Conservation (phyloP, 164 flowering plant genomes). For the Platanus orientalis region DNA sequence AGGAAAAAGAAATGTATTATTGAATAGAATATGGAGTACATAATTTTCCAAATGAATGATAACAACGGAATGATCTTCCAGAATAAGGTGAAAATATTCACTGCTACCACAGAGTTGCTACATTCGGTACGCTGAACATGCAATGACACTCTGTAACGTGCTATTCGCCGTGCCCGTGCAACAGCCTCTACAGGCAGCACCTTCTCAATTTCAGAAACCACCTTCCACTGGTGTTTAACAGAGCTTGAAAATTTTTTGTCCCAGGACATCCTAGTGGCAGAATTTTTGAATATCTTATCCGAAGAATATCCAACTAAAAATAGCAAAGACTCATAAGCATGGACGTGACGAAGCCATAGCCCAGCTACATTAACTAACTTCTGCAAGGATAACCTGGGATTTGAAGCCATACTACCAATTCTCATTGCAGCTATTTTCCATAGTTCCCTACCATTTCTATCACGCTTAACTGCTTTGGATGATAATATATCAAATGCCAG, state of each 20-base stretch:
- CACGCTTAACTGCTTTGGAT: conserved; percentile 27
- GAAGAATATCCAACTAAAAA: conserved; percentile 44
- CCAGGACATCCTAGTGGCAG: conserved; percentile 27
- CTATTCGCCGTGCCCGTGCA: conserved; percentile 63
- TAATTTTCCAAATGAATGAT: conserved; percentile 25
- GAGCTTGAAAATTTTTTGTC: conserved; percentile 28
- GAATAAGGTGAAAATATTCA: conserved; percentile 7
- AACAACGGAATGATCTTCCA: conserved; percentile 27
- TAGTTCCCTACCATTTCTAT: conserved; percentile 64
- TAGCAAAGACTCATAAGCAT: conserved; percentile 52
- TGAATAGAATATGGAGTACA: conserved; percentile 21
- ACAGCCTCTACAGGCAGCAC: conserved; percentile 60
- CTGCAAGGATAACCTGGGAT: conserved; percentile 36
- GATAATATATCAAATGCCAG: conserved; percentile 21
- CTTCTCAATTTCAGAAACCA: conserved; percentile 51
- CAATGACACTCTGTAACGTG: conserved; percentile 47
- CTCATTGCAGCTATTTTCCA: conserved; percentile 65
- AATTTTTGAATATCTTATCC: conserved; percentile 24
- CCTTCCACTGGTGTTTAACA: conserved; percentile 41
- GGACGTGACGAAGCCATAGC: conserved; percentile 57
- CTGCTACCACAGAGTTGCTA: conserved; percentile 11
- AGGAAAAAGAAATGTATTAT: conserved; percentile 20
- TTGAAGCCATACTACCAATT: conserved; percentile 29
- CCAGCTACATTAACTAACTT: conserved; percentile 34
- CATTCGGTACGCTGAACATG: conserved; percentile 19